A percentile compares a stretch with the other conserved stretches of the same genome.
These are phyloP conservation scores for Ophiocordyceps sinensis DNA, from an alignment of 2,329 filamentous ascomycete species.

Conservation along the genomic window DNA sequence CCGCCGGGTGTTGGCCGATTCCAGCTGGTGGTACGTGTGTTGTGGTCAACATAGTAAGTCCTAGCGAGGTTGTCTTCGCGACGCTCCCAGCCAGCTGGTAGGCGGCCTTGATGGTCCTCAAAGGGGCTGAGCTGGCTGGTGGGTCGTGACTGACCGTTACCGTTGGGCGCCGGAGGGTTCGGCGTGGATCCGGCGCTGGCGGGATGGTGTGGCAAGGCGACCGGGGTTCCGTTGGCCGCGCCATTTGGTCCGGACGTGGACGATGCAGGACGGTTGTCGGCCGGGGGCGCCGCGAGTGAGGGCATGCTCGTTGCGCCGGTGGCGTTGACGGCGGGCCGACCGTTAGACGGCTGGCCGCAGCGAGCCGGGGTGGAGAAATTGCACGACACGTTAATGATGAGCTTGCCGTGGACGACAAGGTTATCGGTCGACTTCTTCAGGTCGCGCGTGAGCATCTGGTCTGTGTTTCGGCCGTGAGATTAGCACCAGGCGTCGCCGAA, in stretches of 20 bases:
- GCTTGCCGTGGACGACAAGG: conserved; percentile 90
- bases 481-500: conserved; percentile 14
- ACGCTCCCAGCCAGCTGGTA: conserved; percentile 91
- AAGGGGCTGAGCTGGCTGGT: conserved; percentile 63
- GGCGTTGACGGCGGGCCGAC: conserved; percentile 29
- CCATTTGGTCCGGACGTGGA: conserved; percentile 36
- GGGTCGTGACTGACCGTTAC: conserved; percentile 16
- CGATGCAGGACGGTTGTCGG: conserved; percentile 36
- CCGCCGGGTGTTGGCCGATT: conserved; percentile 72
- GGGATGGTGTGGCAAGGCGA: conserved; percentile 29
- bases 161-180: conserved; percentile 12
- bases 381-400: conserved; percentile 92
- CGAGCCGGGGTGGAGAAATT: conserved; percentile 63
- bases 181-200: conserved; percentile 29
- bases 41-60: conserved; percentile 97
- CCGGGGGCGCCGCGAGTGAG: conserved; percentile 25
- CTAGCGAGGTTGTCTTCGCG: conserved; percentile 88
- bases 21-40: conserved; percentile 94
- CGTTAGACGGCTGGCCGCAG: conserved; percentile 27
- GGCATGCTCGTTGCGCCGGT: conserved; percentile 30
- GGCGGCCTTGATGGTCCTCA: conserved; percentile 83
- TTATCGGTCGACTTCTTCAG: conserved; percentile 98
- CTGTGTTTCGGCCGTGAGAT: conserved; percentile 31
- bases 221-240: conserved; percentile 23
- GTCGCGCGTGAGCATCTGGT: conserved; percentile 97